These are phyloP conservation scores for Phytophthora cryptogea DNA, from an alignment of 352 stramenopile species.

Conservation along the genomic window DNA sequence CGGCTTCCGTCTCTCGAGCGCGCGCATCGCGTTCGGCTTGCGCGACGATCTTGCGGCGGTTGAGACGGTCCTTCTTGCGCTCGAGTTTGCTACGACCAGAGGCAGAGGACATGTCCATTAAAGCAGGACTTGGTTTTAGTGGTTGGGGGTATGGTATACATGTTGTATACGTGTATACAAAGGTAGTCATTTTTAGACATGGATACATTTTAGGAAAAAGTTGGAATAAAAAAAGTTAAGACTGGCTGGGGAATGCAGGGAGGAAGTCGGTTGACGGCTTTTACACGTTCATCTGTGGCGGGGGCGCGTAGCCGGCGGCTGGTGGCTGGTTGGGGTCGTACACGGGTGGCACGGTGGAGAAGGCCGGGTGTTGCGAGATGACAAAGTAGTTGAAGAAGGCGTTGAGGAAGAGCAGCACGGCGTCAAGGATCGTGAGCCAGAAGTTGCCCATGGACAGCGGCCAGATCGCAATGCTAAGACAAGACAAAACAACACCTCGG, in stretches of 20 bases:
- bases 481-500: conserved; percentile 54
- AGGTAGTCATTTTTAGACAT: conserved; percentile 16
- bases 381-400: conserved; percentile 93
- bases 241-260: not conserved
- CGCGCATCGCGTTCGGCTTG: conserved; percentile 25
- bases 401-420: conserved; percentile 87
- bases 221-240: conserved; percentile 24
- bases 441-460: conserved; percentile 90
- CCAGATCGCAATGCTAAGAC: conserved; percentile 86
- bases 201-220: conserved; percentile 2
- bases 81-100: conserved; percentile 43
- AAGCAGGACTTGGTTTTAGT: conserved; percentile 1
- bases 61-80: conserved; percentile 45
- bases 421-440: conserved; percentile 89
- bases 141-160: conserved; percentile 13
- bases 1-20: conserved; percentile 31
- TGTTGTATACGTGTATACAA: not conserved
- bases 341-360: conserved; percentile 48
- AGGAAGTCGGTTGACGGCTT: not conserved
- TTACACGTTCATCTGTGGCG: conserved; percentile 35
- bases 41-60: conserved; percentile 44
- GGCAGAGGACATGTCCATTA: conserved; percentile 1
- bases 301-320: conserved; percentile 20
- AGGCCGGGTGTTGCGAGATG: conserved; percentile 79
- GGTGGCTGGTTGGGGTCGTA: conserved; percentile 33